Base-by-base conservation (phyloP, 192 early-diverging fungal species). In the Spizellomyces punctatus region DNA sequence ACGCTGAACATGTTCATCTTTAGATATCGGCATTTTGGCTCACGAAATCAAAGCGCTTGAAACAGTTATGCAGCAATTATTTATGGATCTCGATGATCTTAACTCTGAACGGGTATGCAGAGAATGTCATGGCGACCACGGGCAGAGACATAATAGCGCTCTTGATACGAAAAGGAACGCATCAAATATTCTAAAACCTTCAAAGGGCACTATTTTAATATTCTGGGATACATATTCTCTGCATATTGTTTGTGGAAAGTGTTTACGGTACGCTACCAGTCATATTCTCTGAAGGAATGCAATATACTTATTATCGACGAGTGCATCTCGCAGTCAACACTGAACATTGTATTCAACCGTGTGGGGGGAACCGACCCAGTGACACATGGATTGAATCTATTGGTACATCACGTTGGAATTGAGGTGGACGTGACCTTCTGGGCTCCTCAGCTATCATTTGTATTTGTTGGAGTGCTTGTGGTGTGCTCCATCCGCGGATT, bases 391-490 rank as follows among this genome's bases (percentile, higher is more conserved):
- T 75, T 98, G 74, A 89, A 91, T 46, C 74, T 92, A 41, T 85
- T 90, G 5, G 84, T 92, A 9, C 85, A 87, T 7, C 83, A 90
- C 48, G 77, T 89, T 41, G 67, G 75, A 47, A 17, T 73, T 55
- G 46, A 46, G 82, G 76, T 98, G 65, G 94, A 96, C 71, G 79
- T 93, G 19, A 85, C 81, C 45, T 90, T 92, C 47, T 95, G 92
- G 91, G 93, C 94, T 17, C 92, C 94, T 77, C 94, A 97, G 72
- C 82, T 96, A 43, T 95, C 93, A 58, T 97, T 97, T 74, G 86
- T 91, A 65, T 89, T 97, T 78, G 90, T 96, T 55, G 95, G 95
- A 27, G 73, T 96, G 14, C 89, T 98, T 86, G 93, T 98, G 16
- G 82, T 95, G 46, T 85, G 89, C 2, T 91, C 92, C n/a, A 90